Evolutionary conservation across 805 yeast genomes (phyloP).

Genomic region (Wickerhamomyces kurtzmanii): DNA sequence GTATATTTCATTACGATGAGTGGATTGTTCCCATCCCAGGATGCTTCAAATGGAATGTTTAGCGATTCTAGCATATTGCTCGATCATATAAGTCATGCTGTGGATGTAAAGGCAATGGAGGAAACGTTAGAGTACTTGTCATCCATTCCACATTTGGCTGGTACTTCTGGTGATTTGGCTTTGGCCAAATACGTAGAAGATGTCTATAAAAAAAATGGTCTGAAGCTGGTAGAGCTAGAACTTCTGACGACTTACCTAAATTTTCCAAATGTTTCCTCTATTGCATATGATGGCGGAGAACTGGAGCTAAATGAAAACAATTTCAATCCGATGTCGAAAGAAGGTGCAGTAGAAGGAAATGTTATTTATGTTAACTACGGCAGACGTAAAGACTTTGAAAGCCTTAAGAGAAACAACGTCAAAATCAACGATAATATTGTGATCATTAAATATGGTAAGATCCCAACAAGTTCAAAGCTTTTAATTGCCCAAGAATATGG

Average conservation of each 20-base stretch:
- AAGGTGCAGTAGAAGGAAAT: conserved; percentile 44
- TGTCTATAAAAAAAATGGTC: conserved; percentile 47
- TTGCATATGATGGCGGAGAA: conserved; percentile 14
- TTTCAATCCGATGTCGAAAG: conserved; percentile 60
- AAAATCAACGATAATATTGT: conserved; percentile 40
- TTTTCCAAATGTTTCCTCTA: conserved; percentile 40
- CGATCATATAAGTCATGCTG: conserved; percentile 35
- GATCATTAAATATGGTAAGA: conserved; percentile 46
- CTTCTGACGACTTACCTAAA: conserved; percentile 49
- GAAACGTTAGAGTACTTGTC: conserved; percentile 64
- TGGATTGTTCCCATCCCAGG: conserved; percentile 38
- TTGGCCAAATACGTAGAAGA: conserved; percentile 57
- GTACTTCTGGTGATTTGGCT: conserved; percentile 77
- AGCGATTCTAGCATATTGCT: conserved; percentile 47
- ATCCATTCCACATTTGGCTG: conserved; percentile 79
- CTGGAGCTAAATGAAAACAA: conserved; percentile 26
- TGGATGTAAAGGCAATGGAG: conserved; percentile 50
- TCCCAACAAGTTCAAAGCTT: conserved; percentile 42
- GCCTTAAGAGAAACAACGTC: conserved; percentile 26
- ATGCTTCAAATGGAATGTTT: conserved; percentile 43
- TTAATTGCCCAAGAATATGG: conserved; percentile 44
- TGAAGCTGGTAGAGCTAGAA: conserved; percentile 38
- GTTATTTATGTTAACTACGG: conserved; percentile 67
- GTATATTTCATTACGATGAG: conserved; percentile 50
- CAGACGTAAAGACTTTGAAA: conserved; percentile 37